phyloP scores from a whole-genome alignment of 179 eudicot genomes.

The Amaranthus tricolor region DNA sequence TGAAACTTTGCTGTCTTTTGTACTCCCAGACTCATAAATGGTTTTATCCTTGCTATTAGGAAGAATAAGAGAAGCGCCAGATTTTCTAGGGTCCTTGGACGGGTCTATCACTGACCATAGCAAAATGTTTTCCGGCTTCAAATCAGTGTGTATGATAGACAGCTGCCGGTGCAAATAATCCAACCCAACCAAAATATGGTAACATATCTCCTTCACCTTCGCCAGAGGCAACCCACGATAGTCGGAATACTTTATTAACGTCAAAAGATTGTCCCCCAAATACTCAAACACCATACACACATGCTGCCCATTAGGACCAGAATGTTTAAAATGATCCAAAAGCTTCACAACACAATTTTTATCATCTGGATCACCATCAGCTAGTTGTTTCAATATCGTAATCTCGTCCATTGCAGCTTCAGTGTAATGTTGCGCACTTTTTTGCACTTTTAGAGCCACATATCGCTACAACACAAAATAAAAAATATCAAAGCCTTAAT shows the following conservation, averaged over 20 bases:
- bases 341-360: constrained; percentile 92
- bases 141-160: constrained; percentile 87
- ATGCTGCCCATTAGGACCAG: constrained; percentile 96
- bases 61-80: constrained; percentile 59
- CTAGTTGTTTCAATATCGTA: constrained; percentile 78
- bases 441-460: constrained; percentile 89
- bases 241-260: constrained; percentile 74
- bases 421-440: constrained; percentile 94
- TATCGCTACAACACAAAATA: constrained; percentile 43
- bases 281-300: constrained; percentile 98
- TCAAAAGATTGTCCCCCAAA: constrained; percentile 94
- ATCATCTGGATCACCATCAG: constrained; percentile 88
- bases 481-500: too few relatives aligned
- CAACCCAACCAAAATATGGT: constrained; percentile 73
- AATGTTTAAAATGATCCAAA: constrained; percentile 90
- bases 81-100: constrained; percentile 62
- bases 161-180: constrained; percentile 90
- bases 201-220: constrained; percentile 86
- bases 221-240: constrained; percentile 77
- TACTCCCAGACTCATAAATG: constrained; percentile 40
- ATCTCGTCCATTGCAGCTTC: constrained; percentile 98
- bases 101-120: constrained; percentile 76
- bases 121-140: constrained; percentile 86
- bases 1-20: constrained; percentile 44
- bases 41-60: constrained; percentile 52